A percentile compares a stretch with the other conserved stretches of the same genome.
phyloP scores from a whole-genome alignment of 129 eudicot genomes.

The Smallanthus sonchifolius region DNA sequence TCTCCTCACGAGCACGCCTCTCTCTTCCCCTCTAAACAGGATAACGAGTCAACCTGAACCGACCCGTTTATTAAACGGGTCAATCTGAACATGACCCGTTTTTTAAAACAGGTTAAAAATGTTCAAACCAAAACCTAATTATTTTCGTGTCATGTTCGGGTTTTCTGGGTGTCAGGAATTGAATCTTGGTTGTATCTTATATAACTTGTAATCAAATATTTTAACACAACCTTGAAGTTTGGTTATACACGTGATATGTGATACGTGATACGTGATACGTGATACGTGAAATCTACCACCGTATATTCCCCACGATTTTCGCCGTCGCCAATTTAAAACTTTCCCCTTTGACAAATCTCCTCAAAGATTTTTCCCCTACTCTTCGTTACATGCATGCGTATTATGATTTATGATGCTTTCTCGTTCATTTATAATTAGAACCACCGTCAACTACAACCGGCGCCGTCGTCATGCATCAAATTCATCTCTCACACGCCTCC shows the following conservation, averaged over 20 bases:
- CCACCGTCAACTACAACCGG: constrained; percentile 19
- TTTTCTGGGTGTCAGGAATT: too few species aligned
- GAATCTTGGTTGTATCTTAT: too few species aligned
- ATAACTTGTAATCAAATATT: too few species aligned
- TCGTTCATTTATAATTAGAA: constrained; percentile 8
- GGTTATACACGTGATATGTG: not conserved
- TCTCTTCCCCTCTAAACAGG: too few species aligned
- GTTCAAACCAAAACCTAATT: too few species aligned
- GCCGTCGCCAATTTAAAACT: not conserved
- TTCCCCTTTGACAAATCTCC: not conserved
- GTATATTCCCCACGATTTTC: constrained; percentile 23
- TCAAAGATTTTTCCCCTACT: not conserved
- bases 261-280: too few species aligned
- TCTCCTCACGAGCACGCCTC: too few species aligned
- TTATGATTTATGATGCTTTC: constrained; percentile 18
- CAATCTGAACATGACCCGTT: too few species aligned
- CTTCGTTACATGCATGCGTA: not conserved
- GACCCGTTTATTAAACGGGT: too few species aligned
- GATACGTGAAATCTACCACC: constrained; percentile 1
- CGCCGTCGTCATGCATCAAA: constrained; percentile 22
- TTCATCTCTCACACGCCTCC: constrained; percentile 24
- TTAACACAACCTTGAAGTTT: not conserved
- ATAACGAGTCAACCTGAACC: too few species aligned
- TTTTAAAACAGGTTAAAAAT: too few species aligned
- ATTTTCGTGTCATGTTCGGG: too few species aligned